A percentile compares a stretch with the other conserved stretches of the same genome.
phyloP scores from a whole-genome alignment of 2,329 filamentous ascomycete species.

The Fusarium musae region DNA sequence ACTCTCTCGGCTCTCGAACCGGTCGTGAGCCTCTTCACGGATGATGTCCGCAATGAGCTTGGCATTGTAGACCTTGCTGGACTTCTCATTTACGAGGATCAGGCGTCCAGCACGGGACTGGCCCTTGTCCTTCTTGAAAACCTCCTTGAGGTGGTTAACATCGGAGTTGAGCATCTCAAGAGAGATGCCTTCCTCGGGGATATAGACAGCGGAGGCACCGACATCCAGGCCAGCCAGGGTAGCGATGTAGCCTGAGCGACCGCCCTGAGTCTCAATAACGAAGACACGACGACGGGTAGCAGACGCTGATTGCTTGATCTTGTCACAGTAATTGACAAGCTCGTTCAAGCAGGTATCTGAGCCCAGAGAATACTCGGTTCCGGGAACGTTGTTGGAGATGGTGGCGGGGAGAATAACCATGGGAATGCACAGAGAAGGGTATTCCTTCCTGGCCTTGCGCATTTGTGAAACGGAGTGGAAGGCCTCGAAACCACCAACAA shows the following conservation, averaged over 20 bases:
- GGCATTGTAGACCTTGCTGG: constrained; percentile 88
- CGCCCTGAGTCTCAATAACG: constrained; percentile 97
- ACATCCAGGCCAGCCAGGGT: constrained; percentile 92
- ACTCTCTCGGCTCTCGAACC: constrained; percentile 91
- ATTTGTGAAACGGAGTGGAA: constrained; percentile 93
- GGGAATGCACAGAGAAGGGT: constrained; percentile 89
- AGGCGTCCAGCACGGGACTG: constrained; percentile 91
- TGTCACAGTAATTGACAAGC: constrained; percentile 93
- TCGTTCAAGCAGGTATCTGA: constrained; percentile 98
- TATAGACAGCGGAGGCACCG: constrained; percentile 93
- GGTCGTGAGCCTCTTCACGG: constrained; percentile 88
- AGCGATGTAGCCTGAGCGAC: constrained; percentile 91
- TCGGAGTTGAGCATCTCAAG: constrained; percentile 93
- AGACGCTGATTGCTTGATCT: constrained; percentile 96
- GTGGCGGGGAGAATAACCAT: constrained; percentile 94
- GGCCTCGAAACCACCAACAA: constrained; percentile 95
- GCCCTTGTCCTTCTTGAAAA: constrained; percentile 86
- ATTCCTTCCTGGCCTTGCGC: constrained; percentile 80
- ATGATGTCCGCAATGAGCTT: constrained; percentile 97
- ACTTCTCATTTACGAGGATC: constrained; percentile 96
- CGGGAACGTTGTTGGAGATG: constrained; percentile 98
- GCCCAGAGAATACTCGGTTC: constrained; percentile 95
- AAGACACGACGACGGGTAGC: constrained; percentile 94
- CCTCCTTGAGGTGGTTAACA: constrained; percentile 86
- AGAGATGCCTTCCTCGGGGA: constrained; percentile 93